Evolutionary conservation across 2,329 filamentous ascomycete genomes (phyloP).

Genomic region (Graphilbum ipis-grandicollis): DNA sequence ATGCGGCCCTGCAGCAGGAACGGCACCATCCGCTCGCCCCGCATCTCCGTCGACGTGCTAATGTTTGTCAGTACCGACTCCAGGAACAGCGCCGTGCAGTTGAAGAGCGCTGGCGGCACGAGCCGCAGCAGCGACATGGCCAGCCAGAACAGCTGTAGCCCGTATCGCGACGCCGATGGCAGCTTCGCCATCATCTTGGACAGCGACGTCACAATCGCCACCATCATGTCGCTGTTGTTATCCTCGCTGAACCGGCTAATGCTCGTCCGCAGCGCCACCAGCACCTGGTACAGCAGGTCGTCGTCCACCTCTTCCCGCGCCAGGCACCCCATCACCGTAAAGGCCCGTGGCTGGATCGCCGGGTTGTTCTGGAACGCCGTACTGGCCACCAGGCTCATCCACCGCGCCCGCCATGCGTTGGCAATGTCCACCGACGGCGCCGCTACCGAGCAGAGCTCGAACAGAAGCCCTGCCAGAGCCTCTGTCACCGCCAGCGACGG

Average conservation of each 20-base stretch:
- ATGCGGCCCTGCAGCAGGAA: conserved; percentile 42
- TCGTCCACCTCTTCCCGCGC: conserved; percentile 57
- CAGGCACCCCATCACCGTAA: conserved; percentile 54
- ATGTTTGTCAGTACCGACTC: conserved; percentile 49
- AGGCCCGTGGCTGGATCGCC: conserved; percentile 51
- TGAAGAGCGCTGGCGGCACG: conserved; percentile 45
- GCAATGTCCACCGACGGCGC: conserved; percentile 47
- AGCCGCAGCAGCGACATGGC: conserved; percentile 49
- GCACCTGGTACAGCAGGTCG: conserved; percentile 52
- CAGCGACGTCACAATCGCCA: conserved; percentile 47
- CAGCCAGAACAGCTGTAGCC: conserved; percentile 53
- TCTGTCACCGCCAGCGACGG: conserved; percentile 39
- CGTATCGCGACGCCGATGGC: conserved; percentile 48
- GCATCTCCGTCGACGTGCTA: conserved; percentile 40
- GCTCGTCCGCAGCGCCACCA: conserved; percentile 49
- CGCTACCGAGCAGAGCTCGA: conserved; percentile 45
- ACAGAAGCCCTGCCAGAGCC: conserved; percentile 40
- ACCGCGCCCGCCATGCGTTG: conserved; percentile 52
- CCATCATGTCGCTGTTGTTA: conserved; percentile 48
- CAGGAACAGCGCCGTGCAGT: conserved; percentile 46
- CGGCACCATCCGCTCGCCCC: conserved; percentile 39
- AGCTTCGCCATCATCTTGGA: conserved; percentile 58
- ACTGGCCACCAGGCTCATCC: conserved; percentile 58
- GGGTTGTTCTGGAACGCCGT: conserved; percentile 59
- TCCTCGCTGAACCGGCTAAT: conserved; percentile 38